Evolutionary conservation across 305 asterid species (phyloP), one percentile per base, ranked within the genome.

Genomic region (Petunia hybrid): DNA sequence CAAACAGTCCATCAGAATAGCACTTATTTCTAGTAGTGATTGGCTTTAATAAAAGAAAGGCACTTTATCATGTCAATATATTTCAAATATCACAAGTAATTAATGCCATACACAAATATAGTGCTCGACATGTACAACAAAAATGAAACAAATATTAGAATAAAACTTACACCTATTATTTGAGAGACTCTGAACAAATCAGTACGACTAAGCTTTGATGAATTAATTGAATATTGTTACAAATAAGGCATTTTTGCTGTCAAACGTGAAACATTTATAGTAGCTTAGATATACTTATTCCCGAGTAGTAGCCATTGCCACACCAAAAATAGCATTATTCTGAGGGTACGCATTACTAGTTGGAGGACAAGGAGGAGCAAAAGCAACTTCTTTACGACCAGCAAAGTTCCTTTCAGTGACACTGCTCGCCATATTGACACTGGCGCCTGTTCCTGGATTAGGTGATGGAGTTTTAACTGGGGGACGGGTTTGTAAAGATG

Each of bases 311-410:
- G 87, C 89, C 3, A 2, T 0, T 10, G 59, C 9, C 8, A 89
- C 86, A 45, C 86, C 88, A 84, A 83, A 86, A 8, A 69, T 85
- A 65, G 71, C 74, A 78, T 68, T 65, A 82, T 78, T 80, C 51
- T 79, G 40, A 2, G 85, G 85, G 57, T 79, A 84, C 38, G 84
- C 78, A 39, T 59, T 74, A 22, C n/a, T 60, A 2, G 73, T 60
- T 6, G 80, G 70, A 45, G 81, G 87, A 6, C 81, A 83, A 39
- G 86, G 83, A 13, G 42, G 82, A 63, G 80, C 77, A 53, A 75
- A 76, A 13, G 83, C 42, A 1, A 53, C 76, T 3, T 59, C 5
- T 46, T 12, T 3, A 43, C 53, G 71, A 63, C 80, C 87, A 12
- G 87, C 87, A 38, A 83, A 87, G 79, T 87, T 87, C 62, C 53